phyloP scores from a whole-genome alignment of 2,329 filamentous ascomycete genomes.

The Cercospora brassicicola region DNA sequence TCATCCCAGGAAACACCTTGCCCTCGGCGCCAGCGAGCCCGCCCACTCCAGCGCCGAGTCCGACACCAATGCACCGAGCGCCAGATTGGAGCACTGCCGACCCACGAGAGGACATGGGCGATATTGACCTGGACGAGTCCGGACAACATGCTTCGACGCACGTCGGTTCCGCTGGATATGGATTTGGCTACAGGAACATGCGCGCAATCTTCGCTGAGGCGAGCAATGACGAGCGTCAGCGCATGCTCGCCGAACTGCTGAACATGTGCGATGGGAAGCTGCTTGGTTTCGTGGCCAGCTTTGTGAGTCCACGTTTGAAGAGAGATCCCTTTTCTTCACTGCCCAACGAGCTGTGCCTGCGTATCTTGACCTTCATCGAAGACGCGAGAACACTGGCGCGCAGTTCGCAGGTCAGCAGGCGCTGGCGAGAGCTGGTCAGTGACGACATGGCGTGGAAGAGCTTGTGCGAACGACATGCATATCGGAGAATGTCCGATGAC shows the following conservation, averaged over 20 bases:
- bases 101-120: slow-evolving; percentile 77
- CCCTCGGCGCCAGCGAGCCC: slow-evolving; percentile 66
- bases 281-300: slow-evolving; percentile 92
- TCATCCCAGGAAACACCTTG: slow-evolving; percentile 61
- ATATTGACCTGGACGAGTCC: slow-evolving; percentile 35
- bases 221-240: slow-evolving; percentile 72
- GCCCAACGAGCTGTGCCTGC: slow-evolving; percentile 85
- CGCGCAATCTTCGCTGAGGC: slow-evolving; percentile 77
- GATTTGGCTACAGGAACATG: slow-evolving; percentile 64
- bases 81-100: slow-evolving; percentile 75
- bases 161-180: slow-evolving; percentile 31
- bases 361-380: slow-evolving; percentile 96
- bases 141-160: slow-evolving; percentile 28
- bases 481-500: slow-evolving; percentile 59
- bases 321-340: slow-evolving; percentile 93
- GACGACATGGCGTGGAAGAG: slow-evolving; percentile 99
- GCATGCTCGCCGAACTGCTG: slow-evolving; percentile 81
- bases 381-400: slow-evolving; percentile 91
- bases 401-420: slow-evolving; percentile 90
- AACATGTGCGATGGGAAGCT: slow-evolving; percentile 94
- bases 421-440: slow-evolving; percentile 89
- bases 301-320: slow-evolving; percentile 89
- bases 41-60: slow-evolving; percentile 66
- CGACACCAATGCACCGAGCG: slow-evolving; percentile 62
- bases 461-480: slow-evolving; percentile 93